Evolutionary conservation across 2,329 filamentous ascomycete genomes (phyloP).

Genomic region (Sarocladiaceae sp.): DNA sequence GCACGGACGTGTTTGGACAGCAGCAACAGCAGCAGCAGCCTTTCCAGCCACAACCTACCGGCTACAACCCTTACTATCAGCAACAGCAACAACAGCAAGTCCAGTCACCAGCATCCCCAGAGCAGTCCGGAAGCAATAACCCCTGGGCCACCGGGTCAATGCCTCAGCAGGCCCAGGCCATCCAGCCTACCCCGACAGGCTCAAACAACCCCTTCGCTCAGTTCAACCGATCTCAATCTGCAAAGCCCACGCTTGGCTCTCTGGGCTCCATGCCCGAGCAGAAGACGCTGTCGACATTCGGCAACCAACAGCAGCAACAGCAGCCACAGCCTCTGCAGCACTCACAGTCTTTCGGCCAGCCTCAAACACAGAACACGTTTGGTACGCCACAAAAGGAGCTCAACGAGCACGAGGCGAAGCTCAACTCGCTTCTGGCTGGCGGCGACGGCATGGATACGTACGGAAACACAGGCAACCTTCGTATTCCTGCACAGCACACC

Average conservation of each 20-base stretch:
- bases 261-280: constrained; percentile 79
- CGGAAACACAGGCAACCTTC: constrained; percentile 92
- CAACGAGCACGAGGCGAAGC: constrained; percentile 64
- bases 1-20: constrained; percentile 66
- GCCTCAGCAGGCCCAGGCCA: constrained; percentile 51
- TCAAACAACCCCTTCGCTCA: constrained; percentile 97
- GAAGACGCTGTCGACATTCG: constrained; percentile 63
- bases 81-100: constrained; percentile 28
- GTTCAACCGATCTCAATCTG: constrained; percentile 56
- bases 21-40: constrained; percentile 41
- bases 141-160: constrained; percentile 72
- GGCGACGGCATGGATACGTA: constrained; percentile 97
- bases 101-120: constrained; percentile 35
- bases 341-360: constrained; percentile 35
- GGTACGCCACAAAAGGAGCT: constrained; percentile 46
- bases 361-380: constrained; percentile 27
- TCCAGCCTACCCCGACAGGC: constrained; percentile 83
- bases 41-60: constrained; percentile 48
- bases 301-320: constrained; percentile 43
- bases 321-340: constrained; percentile 37
- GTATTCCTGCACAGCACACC: constrained; percentile 94
- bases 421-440: constrained; percentile 80
- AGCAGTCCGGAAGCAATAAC: constrained; percentile 85
- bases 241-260: constrained; percentile 58
- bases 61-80: constrained; percentile 51